These are phyloP conservation scores for Syzygium grande DNA, from an alignment of 345 rosid species.

Conservation along the genomic window DNA sequence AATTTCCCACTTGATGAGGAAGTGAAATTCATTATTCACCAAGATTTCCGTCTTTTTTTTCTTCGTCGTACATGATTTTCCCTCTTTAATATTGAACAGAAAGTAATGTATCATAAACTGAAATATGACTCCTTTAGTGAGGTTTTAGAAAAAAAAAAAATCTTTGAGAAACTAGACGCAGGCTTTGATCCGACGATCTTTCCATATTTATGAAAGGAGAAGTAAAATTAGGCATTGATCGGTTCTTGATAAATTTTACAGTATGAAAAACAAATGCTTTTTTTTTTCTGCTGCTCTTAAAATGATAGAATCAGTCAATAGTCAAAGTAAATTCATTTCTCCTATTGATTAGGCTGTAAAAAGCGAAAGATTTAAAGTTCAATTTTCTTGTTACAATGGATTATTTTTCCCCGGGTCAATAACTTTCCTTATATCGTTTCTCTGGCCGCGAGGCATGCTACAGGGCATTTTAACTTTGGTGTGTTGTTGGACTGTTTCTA, in stretches of 20 bases:
- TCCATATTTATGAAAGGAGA: too few species aligned
- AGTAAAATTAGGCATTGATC: not conserved
- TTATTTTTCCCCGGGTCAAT: too few species aligned
- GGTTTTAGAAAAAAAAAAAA: too few species aligned
- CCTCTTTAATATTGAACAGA: not conserved
- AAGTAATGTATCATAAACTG: not conserved
- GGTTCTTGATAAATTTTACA: not conserved
- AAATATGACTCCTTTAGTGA: too few species aligned
- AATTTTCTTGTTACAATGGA: not conserved
- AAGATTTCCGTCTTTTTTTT: not conserved
- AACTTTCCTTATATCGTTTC: too few species aligned
- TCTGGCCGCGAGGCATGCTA: too few species aligned
- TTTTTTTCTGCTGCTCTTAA: not conserved
- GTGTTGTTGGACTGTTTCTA: not conserved
- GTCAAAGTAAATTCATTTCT: not conserved
- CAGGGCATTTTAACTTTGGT: not conserved
- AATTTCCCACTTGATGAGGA: not conserved
- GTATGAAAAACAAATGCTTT: too few species aligned
- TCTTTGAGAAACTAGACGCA: too few species aligned
- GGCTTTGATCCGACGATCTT: too few species aligned
- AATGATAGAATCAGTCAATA: not conserved
- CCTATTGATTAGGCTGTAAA: not conserved
- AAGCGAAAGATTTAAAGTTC: not conserved
- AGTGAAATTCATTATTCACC: not conserved
- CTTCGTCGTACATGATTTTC: not conserved